Evolutionary conservation across 192 early-diverging fungal genomes (phyloP).

Genomic region (Podila horticola): DNA sequence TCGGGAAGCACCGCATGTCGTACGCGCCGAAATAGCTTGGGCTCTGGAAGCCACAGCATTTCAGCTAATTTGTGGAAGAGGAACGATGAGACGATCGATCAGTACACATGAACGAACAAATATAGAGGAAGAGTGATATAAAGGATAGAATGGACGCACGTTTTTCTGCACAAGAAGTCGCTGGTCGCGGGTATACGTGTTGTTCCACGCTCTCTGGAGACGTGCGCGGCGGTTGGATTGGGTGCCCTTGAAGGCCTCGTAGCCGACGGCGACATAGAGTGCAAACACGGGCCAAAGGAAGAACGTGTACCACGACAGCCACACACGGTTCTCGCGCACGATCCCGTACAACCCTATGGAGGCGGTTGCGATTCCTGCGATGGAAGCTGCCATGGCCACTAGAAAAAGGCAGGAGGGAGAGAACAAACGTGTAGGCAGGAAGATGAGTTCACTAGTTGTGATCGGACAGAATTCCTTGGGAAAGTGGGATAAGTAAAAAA

Average conservation of each 20-base stretch:
- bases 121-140: neutral
- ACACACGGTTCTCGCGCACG: conserved; percentile 33
- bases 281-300: conserved; percentile 52
- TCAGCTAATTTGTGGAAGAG: conserved; percentile 32
- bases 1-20: conserved; percentile 50
- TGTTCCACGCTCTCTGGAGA: conserved; percentile 49
- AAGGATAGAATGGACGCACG: conserved; percentile 28
- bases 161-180: conserved; percentile 46
- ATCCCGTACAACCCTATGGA: conserved; percentile 39
- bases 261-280: conserved; percentile 43
- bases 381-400: conserved; percentile 34
- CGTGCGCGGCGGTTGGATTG: conserved; percentile 37
- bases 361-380: conserved; percentile 19
- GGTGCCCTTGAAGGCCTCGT: conserved; percentile 41
- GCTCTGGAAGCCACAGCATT: conserved; percentile 53
- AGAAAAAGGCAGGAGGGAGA: conserved; percentile 2
- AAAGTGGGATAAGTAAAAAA: no score
- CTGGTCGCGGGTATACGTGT: conserved; percentile 20
- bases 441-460: neutral
- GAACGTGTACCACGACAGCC: conserved; percentile 32
- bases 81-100: neutral
- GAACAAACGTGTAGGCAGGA: neutral
- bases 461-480: no score
- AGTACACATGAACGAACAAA: no score
- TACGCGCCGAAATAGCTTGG: conserved; percentile 42